Percentiles rank a stretch among this genome's conserved stretches.
These are phyloP conservation scores for Fraxinus nigra DNA, from an alignment of 305 asterid species.

Conservation along the genomic window DNA sequence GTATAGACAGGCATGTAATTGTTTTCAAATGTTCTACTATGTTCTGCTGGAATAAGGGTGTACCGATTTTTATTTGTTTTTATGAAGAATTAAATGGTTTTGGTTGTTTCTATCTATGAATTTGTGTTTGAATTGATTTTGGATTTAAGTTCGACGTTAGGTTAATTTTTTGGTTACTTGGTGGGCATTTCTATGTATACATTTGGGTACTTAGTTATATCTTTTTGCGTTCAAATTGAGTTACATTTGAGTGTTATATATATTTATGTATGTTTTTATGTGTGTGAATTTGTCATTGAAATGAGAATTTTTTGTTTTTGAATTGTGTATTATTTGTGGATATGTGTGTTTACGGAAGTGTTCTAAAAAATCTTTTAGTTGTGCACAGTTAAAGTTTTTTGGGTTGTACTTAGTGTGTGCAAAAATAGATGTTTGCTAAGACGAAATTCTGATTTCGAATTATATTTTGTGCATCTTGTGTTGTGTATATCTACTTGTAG, in stretches of 20 bases:
- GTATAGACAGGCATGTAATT: background rate
- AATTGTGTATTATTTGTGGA: background rate
- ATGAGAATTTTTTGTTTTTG: background rate
- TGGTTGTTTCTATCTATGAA: background rate
- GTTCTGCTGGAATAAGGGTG: background rate
- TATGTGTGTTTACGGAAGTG: background rate
- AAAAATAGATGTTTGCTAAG: background rate
- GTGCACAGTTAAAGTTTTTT: background rate
- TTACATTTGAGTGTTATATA: background rate
- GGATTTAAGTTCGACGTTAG: background rate
- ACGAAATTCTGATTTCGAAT: background rate
- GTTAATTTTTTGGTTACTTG: background rate
- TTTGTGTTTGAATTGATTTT: background rate
- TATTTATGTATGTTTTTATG: background rate
- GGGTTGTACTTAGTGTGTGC: background rate
- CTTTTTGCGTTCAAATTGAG: background rate
- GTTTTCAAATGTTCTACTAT: background rate
- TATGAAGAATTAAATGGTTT: background rate
- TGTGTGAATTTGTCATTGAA: background rate
- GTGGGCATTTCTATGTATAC: background rate
- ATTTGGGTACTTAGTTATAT: background rate
- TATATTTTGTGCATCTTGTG: background rate
- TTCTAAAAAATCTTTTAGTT: background rate
- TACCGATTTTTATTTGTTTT: slow-evolving; percentile 6
- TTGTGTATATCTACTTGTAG: background rate